Base-by-base conservation (phyloP, 176 grass and related monocot species). In the Musa acuminata region DNA sequence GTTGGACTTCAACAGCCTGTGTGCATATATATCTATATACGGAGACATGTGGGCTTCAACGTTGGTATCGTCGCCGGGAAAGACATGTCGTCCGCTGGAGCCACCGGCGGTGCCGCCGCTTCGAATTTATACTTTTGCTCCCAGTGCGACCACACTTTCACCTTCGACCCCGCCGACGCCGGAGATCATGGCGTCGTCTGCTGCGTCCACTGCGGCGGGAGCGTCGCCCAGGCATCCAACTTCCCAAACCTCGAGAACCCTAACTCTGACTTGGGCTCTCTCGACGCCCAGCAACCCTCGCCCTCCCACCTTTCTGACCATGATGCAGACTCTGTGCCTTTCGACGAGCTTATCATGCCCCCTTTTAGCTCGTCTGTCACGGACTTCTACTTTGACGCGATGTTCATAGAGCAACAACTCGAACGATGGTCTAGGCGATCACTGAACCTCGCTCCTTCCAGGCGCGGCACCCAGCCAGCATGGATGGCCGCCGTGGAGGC, bases 321-420 rank as follows among this genome's bases (percentile, higher is more conserved):
- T 25, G 67, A 72, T 68, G 23, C 64, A 77, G 74, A 81, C 55
- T n/a, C 82, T 73, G 27, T 29, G 29, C 29, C 29, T 29, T 29
- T 72, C 76, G 67, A 72, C 65, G 72, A 84, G 74, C 67, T 84
- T 75, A 20, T 60, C 57, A 5, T 1, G 16, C 6, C 20, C 14
- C 57, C 57, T 60, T n/a, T 75, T 96, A 92, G 75, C 87, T 86
- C 83, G 74, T 96, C 59, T 89, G 92, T 55, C 89, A 87, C 13
- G 92, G 87, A 20, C 75, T 96, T 29, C 29, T 29, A 29, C 29
- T 29, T 29, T 29, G 29, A 29, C n/a, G 92, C 89, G 83, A 87
- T 89, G 75, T 75, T 96, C 27, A 92, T 96, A 51, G 89, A 96
- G 82, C 92, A 92, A 81, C 89, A 92, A n/a, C 84, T 89, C 0